These are phyloP conservation scores for Pistacia vera DNA, from an alignment of 345 rosid species.

Conservation along the genomic window DNA sequence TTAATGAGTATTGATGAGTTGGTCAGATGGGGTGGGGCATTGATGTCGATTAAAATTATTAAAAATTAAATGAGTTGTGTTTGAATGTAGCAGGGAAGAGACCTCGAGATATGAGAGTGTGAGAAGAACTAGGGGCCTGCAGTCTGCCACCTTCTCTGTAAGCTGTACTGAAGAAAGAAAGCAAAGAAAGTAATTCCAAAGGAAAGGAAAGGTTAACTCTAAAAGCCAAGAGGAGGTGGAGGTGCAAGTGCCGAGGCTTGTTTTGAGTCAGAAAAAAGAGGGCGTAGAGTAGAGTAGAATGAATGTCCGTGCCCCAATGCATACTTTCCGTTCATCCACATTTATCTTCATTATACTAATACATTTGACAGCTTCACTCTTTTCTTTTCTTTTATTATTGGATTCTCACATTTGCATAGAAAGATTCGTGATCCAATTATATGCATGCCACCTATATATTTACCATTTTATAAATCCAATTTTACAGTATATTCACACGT, in stretches of 20 bases:
- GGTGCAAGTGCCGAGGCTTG: slow-evolving; percentile 29
- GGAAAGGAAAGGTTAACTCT: neutral
- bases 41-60: slow-evolving; percentile 3
- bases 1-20: neutral
- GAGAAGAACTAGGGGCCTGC: slow-evolving; percentile 15
- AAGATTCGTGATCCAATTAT: no score
- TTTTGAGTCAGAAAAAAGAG: neutral
- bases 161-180: neutral
- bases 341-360: no score
- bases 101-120: slow-evolving; percentile 5
- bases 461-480: no score
- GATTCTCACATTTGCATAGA: no score
- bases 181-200: neutral
- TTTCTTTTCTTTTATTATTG: no score
- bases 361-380: no score
- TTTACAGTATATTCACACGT: no score
- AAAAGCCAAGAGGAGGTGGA: slow-evolving; percentile 9
- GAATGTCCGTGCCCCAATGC: slow-evolving; percentile 16
- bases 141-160: slow-evolving; percentile 12
- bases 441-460: no score
- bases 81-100: neutral
- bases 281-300: neutral
- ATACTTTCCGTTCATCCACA: neutral
- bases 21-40: slow-evolving; percentile 20
- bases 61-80: no score